Percentiles rank a stretch among this genome's conserved stretches.
Conservation (phyloP, 1,139 yeast species). For the Pichia sp. region DNA sequence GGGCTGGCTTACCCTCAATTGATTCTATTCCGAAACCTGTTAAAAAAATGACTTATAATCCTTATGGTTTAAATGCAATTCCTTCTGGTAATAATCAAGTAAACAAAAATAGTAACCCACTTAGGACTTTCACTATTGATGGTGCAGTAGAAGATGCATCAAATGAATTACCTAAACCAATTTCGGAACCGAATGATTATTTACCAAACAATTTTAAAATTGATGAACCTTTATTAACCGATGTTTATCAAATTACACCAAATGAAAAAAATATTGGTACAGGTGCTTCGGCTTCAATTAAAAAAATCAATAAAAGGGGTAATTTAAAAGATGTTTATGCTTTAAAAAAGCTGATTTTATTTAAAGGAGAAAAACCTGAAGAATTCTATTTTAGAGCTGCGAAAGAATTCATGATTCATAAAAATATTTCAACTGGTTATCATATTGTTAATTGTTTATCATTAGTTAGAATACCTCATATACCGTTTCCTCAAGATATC, state of each 20-base stretch:
- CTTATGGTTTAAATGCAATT: conserved; percentile 26
- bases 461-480: conserved; percentile 54
- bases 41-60: conserved; percentile 27
- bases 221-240: conserved; percentile 46
- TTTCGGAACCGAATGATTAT: conserved; percentile 60
- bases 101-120: neutral
- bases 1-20: conserved; percentile 27
- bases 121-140: conserved; percentile 15
- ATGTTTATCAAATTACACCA: conserved; percentile 52
- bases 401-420: conserved; percentile 62
- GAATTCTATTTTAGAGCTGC: conserved; percentile 64
- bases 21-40: conserved; percentile 19
- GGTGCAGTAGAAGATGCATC: conserved; percentile 33
- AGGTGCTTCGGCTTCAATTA: conserved; percentile 69
- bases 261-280: conserved; percentile 47
- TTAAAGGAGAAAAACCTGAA: conserved; percentile 57
- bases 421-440: conserved; percentile 44
- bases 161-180: conserved; percentile 55
- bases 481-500: conserved; percentile 34
- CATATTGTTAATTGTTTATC: conserved; percentile 61
- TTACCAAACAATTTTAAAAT: conserved; percentile 53
- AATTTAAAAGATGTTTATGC: conserved; percentile 39
- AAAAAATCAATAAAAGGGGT: conserved; percentile 22
- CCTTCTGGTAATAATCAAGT: conserved; percentile 1
- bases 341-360: conserved; percentile 57